Conservation (phyloP, 2,329 filamentous ascomycete genomes). For the Penicillium crustosum region DNA sequence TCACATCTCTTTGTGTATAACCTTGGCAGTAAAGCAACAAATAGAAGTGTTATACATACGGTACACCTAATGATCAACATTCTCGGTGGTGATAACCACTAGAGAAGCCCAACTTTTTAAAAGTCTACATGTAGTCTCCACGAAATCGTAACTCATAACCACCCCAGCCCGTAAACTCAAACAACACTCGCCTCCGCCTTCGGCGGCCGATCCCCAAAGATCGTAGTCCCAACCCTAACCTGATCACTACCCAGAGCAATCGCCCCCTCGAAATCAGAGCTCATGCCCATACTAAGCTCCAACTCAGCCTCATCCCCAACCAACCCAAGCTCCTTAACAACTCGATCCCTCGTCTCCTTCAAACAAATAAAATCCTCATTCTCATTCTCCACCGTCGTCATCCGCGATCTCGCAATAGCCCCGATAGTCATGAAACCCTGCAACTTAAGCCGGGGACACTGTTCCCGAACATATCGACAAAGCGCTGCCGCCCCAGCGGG, state of each 20-base stretch:
- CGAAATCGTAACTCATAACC: slow-evolving; percentile 19
- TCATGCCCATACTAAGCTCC: slow-evolving; percentile 99
- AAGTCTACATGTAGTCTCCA: neutral
- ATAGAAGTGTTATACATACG: neutral
- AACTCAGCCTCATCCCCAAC: slow-evolving; percentile 53
- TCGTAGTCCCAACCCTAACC: slow-evolving; percentile 88
- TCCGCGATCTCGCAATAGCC: slow-evolving; percentile 80
- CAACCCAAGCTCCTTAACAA: slow-evolving; percentile 62
- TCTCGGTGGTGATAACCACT: neutral
- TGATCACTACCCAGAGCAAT: slow-evolving; percentile 80
- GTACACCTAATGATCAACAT: neutral
- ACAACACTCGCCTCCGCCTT: slow-evolving; percentile 75
- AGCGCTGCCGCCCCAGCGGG: slow-evolving; percentile 64
- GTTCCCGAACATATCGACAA: slow-evolving; percentile 67
- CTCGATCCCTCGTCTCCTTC: slow-evolving; percentile 66
- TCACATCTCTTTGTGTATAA: slow-evolving; percentile 11
- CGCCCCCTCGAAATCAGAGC: slow-evolving; percentile 89
- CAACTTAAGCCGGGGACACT: slow-evolving; percentile 71
- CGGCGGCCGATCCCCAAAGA: slow-evolving; percentile 80
- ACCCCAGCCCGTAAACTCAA: slow-evolving; percentile 14
- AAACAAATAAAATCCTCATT: slow-evolving; percentile 85
- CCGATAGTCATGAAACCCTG: slow-evolving; percentile 96
- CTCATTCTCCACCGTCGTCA: slow-evolving; percentile 70
- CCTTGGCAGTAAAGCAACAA: neutral
- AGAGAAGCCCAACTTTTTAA: neutral